Evolutionary conservation across 805 yeast genomes (phyloP).

Genomic region (Ogataea pini): DNA sequence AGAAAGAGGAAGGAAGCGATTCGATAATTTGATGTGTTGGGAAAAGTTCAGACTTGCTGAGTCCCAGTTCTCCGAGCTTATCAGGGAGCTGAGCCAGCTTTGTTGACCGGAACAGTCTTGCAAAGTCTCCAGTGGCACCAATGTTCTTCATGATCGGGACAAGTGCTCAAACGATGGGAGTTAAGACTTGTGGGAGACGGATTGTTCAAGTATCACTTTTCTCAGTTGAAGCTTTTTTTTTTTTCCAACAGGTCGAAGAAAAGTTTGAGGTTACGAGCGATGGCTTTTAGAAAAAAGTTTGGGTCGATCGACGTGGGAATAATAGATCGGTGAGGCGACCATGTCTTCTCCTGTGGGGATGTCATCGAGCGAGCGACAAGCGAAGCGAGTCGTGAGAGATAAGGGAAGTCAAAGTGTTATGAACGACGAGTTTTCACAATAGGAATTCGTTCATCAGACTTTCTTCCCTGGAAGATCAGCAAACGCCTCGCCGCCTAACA

Average conservation of each 20-base stretch:
- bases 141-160: constrained; percentile 23
- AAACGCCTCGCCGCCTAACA: too few species aligned
- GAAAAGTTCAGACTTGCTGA: constrained; percentile 28
- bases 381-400: too few species aligned
- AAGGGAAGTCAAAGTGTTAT: too few species aligned
- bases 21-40: constrained; percentile 78
- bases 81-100: constrained; percentile 38
- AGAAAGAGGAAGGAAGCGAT: constrained; percentile 63
- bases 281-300: too few species aligned
- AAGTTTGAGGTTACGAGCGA: neutral
- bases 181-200: neutral
- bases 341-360: too few species aligned
- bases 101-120: constrained; percentile 31
- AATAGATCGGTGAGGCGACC: too few species aligned
- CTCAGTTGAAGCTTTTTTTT: neutral
- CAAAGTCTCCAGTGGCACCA: constrained; percentile 29
- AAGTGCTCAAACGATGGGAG: neutral
- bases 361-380: too few species aligned
- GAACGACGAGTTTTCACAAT: too few species aligned
- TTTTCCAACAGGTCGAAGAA: neutral
- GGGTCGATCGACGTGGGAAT: neutral
- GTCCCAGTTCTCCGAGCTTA: constrained; percentile 28
- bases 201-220: neutral
- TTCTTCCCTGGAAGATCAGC: neutral
- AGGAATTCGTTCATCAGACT: too few species aligned